A percentile compares a stretch with the other conserved stretches of the same genome.
Conservation (phyloP, 2,329 filamentous ascomycete species). For the Microascus cirrosus region DNA sequence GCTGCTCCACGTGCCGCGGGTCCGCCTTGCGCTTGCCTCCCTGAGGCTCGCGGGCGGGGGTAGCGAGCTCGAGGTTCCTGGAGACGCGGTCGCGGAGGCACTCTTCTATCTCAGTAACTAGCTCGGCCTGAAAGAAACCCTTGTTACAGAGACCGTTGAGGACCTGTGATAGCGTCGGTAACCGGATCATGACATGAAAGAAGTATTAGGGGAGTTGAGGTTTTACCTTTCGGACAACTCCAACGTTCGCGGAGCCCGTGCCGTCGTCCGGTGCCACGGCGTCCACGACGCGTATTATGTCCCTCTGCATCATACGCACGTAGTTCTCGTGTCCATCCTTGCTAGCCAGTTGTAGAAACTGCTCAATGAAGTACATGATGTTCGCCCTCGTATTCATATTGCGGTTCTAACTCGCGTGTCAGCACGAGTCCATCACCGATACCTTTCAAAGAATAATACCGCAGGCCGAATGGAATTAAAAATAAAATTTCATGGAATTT, state of each 20-base stretch:
- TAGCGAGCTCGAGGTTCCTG: conserved; percentile 40
- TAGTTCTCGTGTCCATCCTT: conserved; percentile 64
- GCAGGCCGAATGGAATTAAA: no score
- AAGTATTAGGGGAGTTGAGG: conserved; percentile 1
- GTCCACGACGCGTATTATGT: conserved; percentile 85
- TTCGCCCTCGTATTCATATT: conserved; percentile 97
- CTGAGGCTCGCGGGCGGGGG: conserved; percentile 22
- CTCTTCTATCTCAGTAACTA: conserved; percentile 70
- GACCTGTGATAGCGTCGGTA: neutral
- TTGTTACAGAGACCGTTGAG: conserved; percentile 27
- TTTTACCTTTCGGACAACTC: conserved; percentile 72
- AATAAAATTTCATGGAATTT: no score
- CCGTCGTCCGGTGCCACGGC: conserved; percentile 81
- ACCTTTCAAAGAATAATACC: neutral
- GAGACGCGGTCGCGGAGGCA: conserved; percentile 71
- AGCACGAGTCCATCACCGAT: neutral
- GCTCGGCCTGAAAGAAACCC: conserved; percentile 60
- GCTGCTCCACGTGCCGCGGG: conserved; percentile 83
- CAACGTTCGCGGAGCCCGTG: conserved; percentile 84
- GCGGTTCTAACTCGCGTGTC: conserved; percentile 38
- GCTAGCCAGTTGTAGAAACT: conserved; percentile 77
- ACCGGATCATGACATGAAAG: neutral
- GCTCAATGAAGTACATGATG: conserved; percentile 98
- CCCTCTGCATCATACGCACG: conserved; percentile 86
- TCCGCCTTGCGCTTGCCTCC: conserved; percentile 37